These are phyloP conservation scores for Hirsutella minnesotensis DNA, from an alignment of 2,329 filamentous ascomycete genomes.

Conservation along the genomic window DNA sequence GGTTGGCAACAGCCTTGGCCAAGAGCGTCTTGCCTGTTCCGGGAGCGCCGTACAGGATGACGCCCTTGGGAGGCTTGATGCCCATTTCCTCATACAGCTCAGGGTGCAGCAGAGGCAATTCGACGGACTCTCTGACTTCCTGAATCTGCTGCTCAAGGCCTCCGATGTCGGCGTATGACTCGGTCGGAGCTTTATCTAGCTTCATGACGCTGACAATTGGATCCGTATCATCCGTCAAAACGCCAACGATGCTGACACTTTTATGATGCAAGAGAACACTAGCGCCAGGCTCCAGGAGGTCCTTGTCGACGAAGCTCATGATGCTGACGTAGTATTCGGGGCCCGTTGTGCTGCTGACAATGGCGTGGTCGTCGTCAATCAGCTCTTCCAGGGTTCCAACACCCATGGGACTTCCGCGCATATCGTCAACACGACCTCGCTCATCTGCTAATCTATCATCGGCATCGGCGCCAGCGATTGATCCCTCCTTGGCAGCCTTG, in stretches of 20 bases:
- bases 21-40: slow-evolving; percentile 94
- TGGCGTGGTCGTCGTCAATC: slow-evolving; percentile 98
- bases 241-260: slow-evolving; percentile 93
- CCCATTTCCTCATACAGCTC: slow-evolving; percentile 99
- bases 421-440: slow-evolving; percentile 88
- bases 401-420: slow-evolving; percentile 97
- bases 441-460: slow-evolving; percentile 89
- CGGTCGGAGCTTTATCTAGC: slow-evolving; percentile 94
- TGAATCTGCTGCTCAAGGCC: slow-evolving; percentile 92
- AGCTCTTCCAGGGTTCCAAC: slow-evolving; percentile 96
- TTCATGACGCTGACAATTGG: slow-evolving; percentile 98
- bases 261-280: slow-evolving; percentile 96
- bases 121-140: slow-evolving; percentile 93
- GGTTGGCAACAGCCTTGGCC: slow-evolving; percentile 95
- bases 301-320: slow-evolving; percentile 99
- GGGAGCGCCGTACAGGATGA: slow-evolving; percentile 94
- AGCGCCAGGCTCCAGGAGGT: slow-evolving; percentile 88
- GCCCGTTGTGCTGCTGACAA: slow-evolving; percentile 92
- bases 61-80: slow-evolving; percentile 98
- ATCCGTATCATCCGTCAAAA: slow-evolving; percentile 91
- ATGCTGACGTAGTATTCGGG: slow-evolving; percentile 99
- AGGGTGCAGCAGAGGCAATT: slow-evolving; percentile 86
- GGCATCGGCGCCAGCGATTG: slow-evolving; percentile 58
- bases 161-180: slow-evolving; percentile 97
- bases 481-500: slow-evolving; percentile 65